A percentile compares a stretch with the other conserved stretches of the same genome.
Conservation (phyloP, 2,329 filamentous ascomycete genomes). For the Penicillium sp. region DNA sequence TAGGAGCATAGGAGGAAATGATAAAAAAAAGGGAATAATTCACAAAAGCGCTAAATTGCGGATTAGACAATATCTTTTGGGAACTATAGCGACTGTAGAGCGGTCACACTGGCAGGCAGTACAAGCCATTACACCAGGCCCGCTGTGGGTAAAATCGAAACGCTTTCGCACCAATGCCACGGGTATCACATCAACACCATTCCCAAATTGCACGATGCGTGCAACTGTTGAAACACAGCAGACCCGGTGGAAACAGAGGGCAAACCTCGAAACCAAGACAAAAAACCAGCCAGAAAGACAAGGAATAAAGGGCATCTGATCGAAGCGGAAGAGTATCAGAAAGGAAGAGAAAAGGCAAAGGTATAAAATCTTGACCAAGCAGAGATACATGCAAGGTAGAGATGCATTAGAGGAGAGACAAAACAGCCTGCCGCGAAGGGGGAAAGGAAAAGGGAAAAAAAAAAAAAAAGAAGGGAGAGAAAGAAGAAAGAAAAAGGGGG, state of each 20-base stretch:
- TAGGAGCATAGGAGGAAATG: neutral
- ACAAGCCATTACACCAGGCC: constrained; percentile 3
- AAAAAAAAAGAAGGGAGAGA: constrained; percentile 1
- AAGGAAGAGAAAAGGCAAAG: neutral
- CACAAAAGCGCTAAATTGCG: constrained; percentile 14
- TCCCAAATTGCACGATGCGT: constrained; percentile 12
- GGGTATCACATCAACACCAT: constrained; percentile 26
- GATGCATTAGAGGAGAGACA: constrained; percentile 7
- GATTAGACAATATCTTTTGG: constrained; percentile 21
- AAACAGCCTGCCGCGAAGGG: constrained; percentile 1
- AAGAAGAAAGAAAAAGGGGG: constrained; percentile 1
- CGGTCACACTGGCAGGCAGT: constrained; percentile 6
- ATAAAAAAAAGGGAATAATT: neutral
- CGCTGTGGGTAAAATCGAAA: constrained; percentile 4
- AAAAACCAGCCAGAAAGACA: neutral
- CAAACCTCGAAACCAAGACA: constrained; percentile 1
- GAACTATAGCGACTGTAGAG: constrained; percentile 21
- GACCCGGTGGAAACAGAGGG: constrained; percentile 13
- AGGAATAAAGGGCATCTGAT: neutral
- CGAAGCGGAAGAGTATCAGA: neutral
- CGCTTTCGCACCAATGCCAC: constrained; percentile 19
- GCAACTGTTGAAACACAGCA: constrained; percentile 13
- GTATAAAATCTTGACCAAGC: constrained; percentile 12
- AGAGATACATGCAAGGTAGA: constrained; percentile 11
- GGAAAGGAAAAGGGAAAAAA: neutral